A percentile compares a stretch with the other conserved stretches of the same genome.
Evolutionary conservation across 2,329 filamentous ascomycete species (phyloP).

Genomic region (Microascus cirrosus): DNA sequence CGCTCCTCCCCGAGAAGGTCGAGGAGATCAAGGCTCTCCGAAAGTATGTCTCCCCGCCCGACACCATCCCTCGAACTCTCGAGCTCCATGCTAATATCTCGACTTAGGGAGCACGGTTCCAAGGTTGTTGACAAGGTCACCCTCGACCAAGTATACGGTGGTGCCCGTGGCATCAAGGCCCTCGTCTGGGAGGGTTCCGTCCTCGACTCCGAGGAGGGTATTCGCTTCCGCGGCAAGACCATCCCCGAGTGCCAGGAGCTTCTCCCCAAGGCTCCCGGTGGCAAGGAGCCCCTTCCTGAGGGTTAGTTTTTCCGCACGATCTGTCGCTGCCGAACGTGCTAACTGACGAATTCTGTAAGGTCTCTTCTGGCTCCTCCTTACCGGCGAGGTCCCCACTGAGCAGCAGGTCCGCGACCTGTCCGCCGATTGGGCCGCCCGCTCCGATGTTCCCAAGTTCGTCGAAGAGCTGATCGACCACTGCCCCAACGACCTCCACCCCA

Average conservation of each 20-base stretch:
- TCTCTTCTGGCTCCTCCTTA: slow-evolving; percentile 99
- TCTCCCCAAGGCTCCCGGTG: slow-evolving; percentile 92
- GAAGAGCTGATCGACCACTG: slow-evolving; percentile 99
- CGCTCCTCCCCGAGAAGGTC: slow-evolving; percentile 88
- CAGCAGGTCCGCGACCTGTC: slow-evolving; percentile 98
- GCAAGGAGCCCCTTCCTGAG: slow-evolving; percentile 94
- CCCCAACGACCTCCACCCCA: slow-evolving; percentile 96
- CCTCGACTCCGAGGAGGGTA: slow-evolving; percentile 96
- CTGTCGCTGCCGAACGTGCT: neutral
- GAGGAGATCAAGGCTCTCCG: slow-evolving; percentile 98
- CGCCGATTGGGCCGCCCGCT: slow-evolving; percentile 96
- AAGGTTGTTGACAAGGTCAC: slow-evolving; percentile 97
- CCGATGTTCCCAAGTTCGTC: slow-evolving; percentile 93
- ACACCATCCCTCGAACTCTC: neutral
- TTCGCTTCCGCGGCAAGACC: slow-evolving; percentile 97
- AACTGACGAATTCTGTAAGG: slow-evolving; percentile 29
- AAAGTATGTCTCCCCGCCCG: slow-evolving; percentile 49
- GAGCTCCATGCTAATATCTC: neutral
- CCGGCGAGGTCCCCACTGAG: slow-evolving; percentile 93
- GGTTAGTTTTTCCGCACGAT: slow-evolving; percentile 32
- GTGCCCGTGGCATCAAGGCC: slow-evolving; percentile 97
- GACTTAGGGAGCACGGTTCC: slow-evolving; percentile 72
- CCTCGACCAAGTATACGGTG: slow-evolving; percentile 97
- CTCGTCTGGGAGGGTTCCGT: slow-evolving; percentile 99
- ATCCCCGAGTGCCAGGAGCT: slow-evolving; percentile 98